Evolutionary conservation across 73 alveolate species (phyloP), one percentile per base, ranked within the genome.

Genomic region (Effrenium voratum): DNA sequence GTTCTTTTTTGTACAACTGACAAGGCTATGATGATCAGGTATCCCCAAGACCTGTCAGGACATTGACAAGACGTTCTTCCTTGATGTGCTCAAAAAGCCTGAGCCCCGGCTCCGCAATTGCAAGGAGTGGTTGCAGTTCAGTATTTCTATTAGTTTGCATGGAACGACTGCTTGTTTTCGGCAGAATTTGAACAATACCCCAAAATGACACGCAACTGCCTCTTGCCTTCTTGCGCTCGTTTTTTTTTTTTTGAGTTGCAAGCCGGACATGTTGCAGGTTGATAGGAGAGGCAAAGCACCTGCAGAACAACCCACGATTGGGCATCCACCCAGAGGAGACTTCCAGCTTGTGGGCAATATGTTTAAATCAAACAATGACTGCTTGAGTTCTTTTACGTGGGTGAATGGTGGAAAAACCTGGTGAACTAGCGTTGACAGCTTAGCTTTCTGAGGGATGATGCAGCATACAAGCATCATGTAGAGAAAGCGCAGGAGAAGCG

Each of bases 241-340:
- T n/a, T n/a, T n/a, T n/a, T n/a, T n/a, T n/a, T n/a, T n/a, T n/a
- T n/a, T n/a, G n/a, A n/a, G n/a, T n/a, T n/a, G n/a, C n/a, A n/a
- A n/a, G n/a, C n/a, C n/a, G n/a, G n/a, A n/a, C n/a, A n/a, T n/a
- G n/a, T n/a, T n/a, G 30, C 72, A 84, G 95, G 85, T 44, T 88
- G 45, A 26, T 88, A 40, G 95, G 38, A 30, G 85, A 88, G 70
- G 43, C 84, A 50, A 88, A 88, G 85, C 49, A 38, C 28, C 44
- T 88, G 72, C 95, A 88, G 84, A 88, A 88, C 85, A 88, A 88
- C 44, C 95, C 95, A 32, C 95, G 85, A 30, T 47, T 88, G 72
- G 85, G 85, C 50, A 88, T 88, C 46, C 84, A 88, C 30, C 95
- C 95, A 32, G 84, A 88, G 95, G 95, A 87, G 45, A 8, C 60